phyloP scores from a whole-genome alignment of 495 filamentous ascomycete species.

The Tuber borchii region DNA sequence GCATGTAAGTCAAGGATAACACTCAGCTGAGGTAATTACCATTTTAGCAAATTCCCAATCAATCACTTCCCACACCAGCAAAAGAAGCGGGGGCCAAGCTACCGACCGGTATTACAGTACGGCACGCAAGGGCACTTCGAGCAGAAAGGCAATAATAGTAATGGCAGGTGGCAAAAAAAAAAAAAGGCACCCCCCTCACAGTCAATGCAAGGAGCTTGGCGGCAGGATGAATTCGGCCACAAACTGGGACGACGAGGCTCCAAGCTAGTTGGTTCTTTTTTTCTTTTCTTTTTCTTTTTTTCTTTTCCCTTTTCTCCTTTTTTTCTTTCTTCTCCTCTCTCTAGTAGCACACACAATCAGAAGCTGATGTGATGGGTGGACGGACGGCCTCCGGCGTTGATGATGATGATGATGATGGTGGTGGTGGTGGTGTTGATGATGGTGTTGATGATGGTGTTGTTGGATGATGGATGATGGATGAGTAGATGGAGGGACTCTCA shows the following conservation, averaged over 20 bases:
- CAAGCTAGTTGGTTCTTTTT: neutral
- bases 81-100: neutral
- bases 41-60: neutral
- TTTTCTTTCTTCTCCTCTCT: neutral
- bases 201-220: neutral
- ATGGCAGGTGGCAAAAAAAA: neutral
- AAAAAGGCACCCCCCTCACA: neutral
- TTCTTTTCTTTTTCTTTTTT: neutral
- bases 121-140: neutral
- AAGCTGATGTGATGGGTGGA: neutral
- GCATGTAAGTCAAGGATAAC: neutral
- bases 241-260: neutral
- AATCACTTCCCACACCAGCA: neutral
- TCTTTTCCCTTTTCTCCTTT: neutral
- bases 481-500: neutral
- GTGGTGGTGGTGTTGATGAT: neutral
- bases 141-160: neutral
- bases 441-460: neutral
- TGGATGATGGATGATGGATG: neutral
- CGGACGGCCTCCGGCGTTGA: neutral
- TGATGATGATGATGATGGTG: neutral
- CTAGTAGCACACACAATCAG: neutral
- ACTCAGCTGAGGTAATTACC: slow-evolving; percentile 1
- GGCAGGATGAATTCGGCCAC: neutral
- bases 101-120: neutral